Conservation (phyloP, 495 filamentous ascomycete genomes). For the Xylaria nigripes region DNA sequence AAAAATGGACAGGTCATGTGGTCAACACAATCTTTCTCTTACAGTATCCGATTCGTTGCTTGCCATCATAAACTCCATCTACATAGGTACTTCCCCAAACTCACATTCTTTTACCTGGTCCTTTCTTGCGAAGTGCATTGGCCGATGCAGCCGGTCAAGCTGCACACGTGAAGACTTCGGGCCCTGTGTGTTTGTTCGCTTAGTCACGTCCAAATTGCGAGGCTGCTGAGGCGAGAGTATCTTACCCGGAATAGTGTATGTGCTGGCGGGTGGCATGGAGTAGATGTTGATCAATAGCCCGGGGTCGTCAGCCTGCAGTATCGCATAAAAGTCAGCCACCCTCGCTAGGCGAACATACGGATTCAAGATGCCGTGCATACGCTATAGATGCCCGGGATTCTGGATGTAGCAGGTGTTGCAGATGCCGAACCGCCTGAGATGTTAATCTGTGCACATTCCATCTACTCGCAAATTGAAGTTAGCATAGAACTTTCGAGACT, state of each 20-base stretch:
- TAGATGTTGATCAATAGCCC: conserved; percentile 43
- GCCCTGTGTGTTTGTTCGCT: conserved; percentile 13
- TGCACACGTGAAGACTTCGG: conserved; percentile 28
- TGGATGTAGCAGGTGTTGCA: conserved; percentile 28
- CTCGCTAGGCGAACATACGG: neutral
- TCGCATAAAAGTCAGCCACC: neutral
- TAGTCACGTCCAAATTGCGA: neutral
- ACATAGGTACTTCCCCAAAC: neutral
- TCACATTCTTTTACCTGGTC: neutral
- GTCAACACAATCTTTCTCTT: no score
- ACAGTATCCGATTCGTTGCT: no score
- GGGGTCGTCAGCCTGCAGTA: conserved; percentile 27
- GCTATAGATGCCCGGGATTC: conserved; percentile 36
- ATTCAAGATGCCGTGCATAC: conserved; percentile 6
- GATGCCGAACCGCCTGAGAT: conserved; percentile 30
- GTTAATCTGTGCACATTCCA: conserved; percentile 43
- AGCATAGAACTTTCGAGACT: conserved; percentile 1
- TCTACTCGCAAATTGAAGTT: conserved; percentile 19
- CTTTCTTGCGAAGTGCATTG: neutral
- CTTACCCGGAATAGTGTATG: conserved; percentile 30
- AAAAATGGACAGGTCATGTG: no score
- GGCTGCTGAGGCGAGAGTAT: neutral
- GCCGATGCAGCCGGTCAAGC: conserved; percentile 3
- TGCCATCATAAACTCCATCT: neutral
- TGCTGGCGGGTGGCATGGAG: conserved; percentile 24